Conservation (phyloP, 169 alveolate species). For the Babesia sp. region DNA sequence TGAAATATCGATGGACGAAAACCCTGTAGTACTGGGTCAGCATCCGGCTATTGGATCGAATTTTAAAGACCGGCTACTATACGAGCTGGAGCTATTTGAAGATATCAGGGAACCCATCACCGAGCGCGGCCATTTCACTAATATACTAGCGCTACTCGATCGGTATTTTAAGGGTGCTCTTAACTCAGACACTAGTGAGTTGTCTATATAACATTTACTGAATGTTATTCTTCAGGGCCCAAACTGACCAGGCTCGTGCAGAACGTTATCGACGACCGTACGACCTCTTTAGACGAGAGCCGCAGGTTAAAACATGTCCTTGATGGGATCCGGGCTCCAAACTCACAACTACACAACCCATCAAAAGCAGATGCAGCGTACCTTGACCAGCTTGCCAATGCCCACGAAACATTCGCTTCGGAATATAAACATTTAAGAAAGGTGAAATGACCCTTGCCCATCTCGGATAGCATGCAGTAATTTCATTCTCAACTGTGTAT, state of each 20-base stretch:
- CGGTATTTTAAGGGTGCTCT: slow-evolving; percentile 38
- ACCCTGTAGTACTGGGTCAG: slow-evolving; percentile 23
- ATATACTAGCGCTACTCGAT: neutral
- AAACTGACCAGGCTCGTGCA: slow-evolving; percentile 13
- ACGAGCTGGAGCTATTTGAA: slow-evolving; percentile 21
- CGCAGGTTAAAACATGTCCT: slow-evolving; percentile 17
- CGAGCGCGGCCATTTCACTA: neutral
- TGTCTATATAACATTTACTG: neutral
- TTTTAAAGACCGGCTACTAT: slow-evolving; percentile 3
- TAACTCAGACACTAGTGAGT: slow-evolving; percentile 10
- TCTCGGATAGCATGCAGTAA: slow-evolving; percentile 88
- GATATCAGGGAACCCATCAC: neutral
- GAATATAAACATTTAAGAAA: slow-evolving; percentile 69
- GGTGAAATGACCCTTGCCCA: slow-evolving; percentile 86
- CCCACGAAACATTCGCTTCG: neutral
- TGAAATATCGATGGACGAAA: slow-evolving; percentile 11
- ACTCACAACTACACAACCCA: neutral
- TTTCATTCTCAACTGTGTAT: slow-evolving; percentile 79
- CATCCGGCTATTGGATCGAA: neutral
- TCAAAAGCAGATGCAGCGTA: slow-evolving; percentile 9
- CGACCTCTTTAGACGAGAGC: slow-evolving; percentile 22
- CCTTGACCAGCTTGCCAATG: slow-evolving; percentile 12
- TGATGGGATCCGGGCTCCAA: neutral
- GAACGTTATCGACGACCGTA: slow-evolving; percentile 17
- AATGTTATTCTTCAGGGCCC: neutral